Evolutionary conservation across 306 rosid species (phyloP), one percentile per base, ranked within the genome.

Genomic region (Cicer bijugum): DNA sequence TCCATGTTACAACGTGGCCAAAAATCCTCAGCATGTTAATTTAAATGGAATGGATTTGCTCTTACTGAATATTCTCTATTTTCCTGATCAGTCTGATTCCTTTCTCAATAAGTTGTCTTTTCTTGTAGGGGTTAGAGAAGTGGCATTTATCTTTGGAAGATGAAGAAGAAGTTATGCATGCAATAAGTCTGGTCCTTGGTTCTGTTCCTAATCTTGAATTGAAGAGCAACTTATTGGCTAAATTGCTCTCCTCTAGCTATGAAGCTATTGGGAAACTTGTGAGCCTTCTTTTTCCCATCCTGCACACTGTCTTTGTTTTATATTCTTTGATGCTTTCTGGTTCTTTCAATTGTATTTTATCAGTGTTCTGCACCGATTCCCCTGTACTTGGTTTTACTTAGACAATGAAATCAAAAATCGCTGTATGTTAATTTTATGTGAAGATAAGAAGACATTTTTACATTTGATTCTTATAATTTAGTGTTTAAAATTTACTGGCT

Each of bases 81-180:
- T 60, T n/a, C 45, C 52, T 56, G n/a, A 67, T 80, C 47, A 46
- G 53, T 72, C 69, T 69, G 67, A 51, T 68, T 9, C 56, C 64
- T 75, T 71, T 71, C 69, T 71, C 47, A 76, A 68, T 69, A 50
- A 77, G 58, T 75, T 8, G 52, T 72, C 45, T 59, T 44, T 33
- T 60, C 63, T 66, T 77, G 53, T 77, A 93, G 98, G 89, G 87
- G 60, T 72, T 93, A 88, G 96, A 89, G 63, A 89, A 89, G 83
- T 85, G 91, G 87, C 87, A 85, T 84, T 87, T 93, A 28, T 82
- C 97, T 76, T 76, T 91, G 87, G 97, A 93, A 85, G 96, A 91
- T 19, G 98, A 93, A 87, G 98, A 91, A 81, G 98, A 93, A 84
- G 90, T 93, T 67, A 87, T 93, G 78, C 85, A 88, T 67, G 96